Conservation (phyloP, 371 early-diverging fungal genomes). For the Smittium culicis region DNA sequence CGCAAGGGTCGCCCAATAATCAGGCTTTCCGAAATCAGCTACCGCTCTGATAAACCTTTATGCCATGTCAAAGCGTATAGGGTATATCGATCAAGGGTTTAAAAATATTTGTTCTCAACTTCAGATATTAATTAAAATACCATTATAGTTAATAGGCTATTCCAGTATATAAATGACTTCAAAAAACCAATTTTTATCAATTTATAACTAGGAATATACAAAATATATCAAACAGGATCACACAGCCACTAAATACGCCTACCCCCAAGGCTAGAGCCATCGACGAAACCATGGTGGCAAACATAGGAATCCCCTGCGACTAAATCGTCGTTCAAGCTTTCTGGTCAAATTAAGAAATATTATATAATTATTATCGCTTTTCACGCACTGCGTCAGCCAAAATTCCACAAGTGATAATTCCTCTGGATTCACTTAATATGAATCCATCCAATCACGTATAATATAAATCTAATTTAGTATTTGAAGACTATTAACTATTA, state of each 20-base stretch:
- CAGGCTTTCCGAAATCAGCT: neutral
- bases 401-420: neutral
- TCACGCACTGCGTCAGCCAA: neutral
- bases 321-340: neutral
- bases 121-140: neutral
- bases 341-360: constrained; percentile 1
- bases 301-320: neutral
- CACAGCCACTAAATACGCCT: neutral
- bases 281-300: neutral
- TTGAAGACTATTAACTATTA: neutral
- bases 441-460: neutral
- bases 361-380: neutral
- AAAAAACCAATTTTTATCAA: neutral
- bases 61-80: neutral
- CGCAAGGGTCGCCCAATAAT: neutral
- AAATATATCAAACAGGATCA: neutral
- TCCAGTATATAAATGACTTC: neutral
- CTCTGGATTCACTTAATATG: neutral
- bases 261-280: neutral
- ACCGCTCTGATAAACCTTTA: neutral
- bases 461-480: neutral
- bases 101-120: neutral
- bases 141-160: neutral
- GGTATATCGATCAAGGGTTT: neutral
- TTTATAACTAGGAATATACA: neutral